These are phyloP conservation scores for Penicillium dipodomyicola DNA, from an alignment of 495 filamentous ascomycete genomes.

Conservation along the genomic window DNA sequence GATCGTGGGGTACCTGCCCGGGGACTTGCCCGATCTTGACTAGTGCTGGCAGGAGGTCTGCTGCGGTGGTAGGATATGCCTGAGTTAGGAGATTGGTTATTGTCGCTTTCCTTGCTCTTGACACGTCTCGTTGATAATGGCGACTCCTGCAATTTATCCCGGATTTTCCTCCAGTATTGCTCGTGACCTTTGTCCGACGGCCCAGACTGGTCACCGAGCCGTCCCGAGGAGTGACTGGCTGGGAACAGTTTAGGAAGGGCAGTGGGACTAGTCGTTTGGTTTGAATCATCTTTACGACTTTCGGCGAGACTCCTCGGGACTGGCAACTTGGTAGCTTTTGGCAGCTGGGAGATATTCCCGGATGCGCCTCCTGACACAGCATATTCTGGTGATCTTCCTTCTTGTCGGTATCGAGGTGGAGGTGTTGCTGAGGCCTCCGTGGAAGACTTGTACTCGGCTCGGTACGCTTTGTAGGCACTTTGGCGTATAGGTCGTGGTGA, in stretches of 20 bases:
- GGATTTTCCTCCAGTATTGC: slow-evolving; percentile 33
- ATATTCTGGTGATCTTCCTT: slow-evolving; percentile 7
- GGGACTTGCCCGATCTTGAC: slow-evolving; percentile 20
- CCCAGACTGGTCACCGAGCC: slow-evolving; percentile 20
- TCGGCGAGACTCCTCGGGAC: slow-evolving; percentile 27
- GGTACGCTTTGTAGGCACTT: slow-evolving; percentile 25
- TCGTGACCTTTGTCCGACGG: slow-evolving; percentile 28
- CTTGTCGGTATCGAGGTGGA: slow-evolving; percentile 8
- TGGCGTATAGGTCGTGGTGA: slow-evolving; percentile 27
- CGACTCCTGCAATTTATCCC: slow-evolving; percentile 32
- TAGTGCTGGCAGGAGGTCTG: slow-evolving; percentile 14
- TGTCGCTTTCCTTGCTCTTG: slow-evolving; percentile 27
- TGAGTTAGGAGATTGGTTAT: slow-evolving; percentile 12
- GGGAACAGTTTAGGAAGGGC: slow-evolving; percentile 23
- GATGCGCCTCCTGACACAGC: slow-evolving; percentile 5
- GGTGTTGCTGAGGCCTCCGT: slow-evolving; percentile 16
- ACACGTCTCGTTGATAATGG: slow-evolving; percentile 18
- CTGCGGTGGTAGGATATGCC: slow-evolving; percentile 4
- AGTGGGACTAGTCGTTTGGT: slow-evolving; percentile 25
- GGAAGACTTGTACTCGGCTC: slow-evolving; percentile 17
- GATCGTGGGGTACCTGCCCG: slow-evolving; percentile 31
- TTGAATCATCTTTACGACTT: slow-evolving; percentile 18
- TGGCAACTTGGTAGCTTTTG: slow-evolving; percentile 38
- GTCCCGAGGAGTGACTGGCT: slow-evolving; percentile 11
- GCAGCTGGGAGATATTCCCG: slow-evolving; percentile 17